phyloP scores from a whole-genome alignment of 257 asterid genomes.

The Vinca minor region DNA sequence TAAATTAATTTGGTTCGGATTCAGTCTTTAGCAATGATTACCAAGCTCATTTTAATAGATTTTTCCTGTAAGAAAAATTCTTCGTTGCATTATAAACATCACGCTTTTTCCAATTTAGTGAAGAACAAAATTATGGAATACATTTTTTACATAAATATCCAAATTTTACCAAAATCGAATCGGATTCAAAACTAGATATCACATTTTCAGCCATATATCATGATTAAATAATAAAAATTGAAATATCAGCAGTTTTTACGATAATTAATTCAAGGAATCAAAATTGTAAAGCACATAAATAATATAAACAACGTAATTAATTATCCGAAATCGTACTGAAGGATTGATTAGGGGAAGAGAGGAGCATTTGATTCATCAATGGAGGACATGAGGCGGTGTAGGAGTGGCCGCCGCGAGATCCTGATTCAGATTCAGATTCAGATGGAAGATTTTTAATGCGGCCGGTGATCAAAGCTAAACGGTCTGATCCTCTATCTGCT shows the following conservation, averaged over 20 bases:
- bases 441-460: conserved; percentile 54
- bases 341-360: conserved; percentile 8
- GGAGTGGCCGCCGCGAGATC: conserved; percentile 25
- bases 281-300: neutral
- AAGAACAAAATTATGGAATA: too few relatives aligned
- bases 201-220: too few relatives aligned
- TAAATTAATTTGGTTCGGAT: too few relatives aligned
- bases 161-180: neutral
- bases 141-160: too few relatives aligned
- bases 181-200: neutral
- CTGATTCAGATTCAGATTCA: conserved; percentile 6
- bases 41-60: too few relatives aligned
- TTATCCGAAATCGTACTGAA: conserved; percentile 23
- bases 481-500: conserved; percentile 62
- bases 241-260: neutral
- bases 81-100: too few relatives aligned
- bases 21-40: too few relatives aligned
- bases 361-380: conserved; percentile 14
- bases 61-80: too few relatives aligned
- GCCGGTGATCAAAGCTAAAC: conserved; percentile 84
- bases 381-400: conserved; percentile 26
- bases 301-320: neutral
- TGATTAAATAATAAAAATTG: neutral
- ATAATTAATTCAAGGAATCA: neutral
- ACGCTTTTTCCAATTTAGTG: too few relatives aligned